A percentile compares a stretch with the other conserved stretches of the same genome.
Evolutionary conservation across 129 eudicot genomes (phyloP).

Genomic region (Saposhnikovia divaricata): DNA sequence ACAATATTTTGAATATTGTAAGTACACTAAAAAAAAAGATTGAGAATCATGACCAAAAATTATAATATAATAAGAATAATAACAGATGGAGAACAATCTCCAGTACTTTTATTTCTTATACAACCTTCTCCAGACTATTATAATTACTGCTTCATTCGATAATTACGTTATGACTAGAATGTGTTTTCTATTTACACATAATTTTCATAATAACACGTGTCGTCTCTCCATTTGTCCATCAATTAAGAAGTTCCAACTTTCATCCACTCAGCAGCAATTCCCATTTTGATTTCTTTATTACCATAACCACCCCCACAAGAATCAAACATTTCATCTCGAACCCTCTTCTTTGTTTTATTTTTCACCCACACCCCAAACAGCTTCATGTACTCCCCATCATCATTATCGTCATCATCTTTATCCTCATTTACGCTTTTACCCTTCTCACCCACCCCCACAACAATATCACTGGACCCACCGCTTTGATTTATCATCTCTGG

Average conservation of each 20-base stretch:
- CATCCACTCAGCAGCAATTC: conserved; percentile 25
- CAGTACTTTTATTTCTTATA: too few species aligned
- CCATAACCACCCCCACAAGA: conserved; percentile 21
- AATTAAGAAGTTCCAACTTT: conserved; percentile 30
- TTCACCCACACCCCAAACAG: conserved; percentile 75
- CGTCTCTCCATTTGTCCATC: not conserved
- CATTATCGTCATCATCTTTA: conserved; percentile 23
- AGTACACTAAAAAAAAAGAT: too few species aligned
- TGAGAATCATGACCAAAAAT: too few species aligned
- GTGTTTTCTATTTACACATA: not conserved
- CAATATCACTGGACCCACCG: conserved; percentile 25
- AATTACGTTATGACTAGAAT: too few species aligned
- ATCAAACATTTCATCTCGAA: conserved; percentile 27
- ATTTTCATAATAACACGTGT: not conserved
- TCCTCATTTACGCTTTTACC: conserved; percentile 6
- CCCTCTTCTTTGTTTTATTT: conserved; percentile 54
- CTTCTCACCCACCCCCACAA: conserved; percentile 21
- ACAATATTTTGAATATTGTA: too few species aligned
- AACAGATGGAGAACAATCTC: not conserved
- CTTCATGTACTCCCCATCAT: conserved; percentile 34
- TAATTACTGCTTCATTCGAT: too few species aligned
- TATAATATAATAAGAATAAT: too few species aligned
- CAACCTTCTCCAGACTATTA: too few species aligned
- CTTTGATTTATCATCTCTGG: conserved; percentile 44
- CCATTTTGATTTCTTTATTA: conserved; percentile 36